Percentiles rank a stretch among this genome's conserved stretches.
Conservation (phyloP, 768 basidiomycete species). For the Clitopilus passeckerianus region DNA sequence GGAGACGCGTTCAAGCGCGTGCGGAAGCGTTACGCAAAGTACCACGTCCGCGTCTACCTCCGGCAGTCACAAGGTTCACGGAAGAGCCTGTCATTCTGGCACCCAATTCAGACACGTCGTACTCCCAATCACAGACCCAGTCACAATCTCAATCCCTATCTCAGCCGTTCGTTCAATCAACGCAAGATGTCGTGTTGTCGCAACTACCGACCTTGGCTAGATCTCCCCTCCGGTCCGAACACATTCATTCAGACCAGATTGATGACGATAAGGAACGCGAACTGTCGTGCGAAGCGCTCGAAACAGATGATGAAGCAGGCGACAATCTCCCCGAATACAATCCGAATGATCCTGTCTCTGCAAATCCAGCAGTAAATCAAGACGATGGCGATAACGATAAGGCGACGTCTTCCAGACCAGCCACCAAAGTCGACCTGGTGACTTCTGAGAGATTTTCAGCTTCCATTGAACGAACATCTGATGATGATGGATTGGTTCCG, state of each 20-base stretch:
- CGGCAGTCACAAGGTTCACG: constrained; percentile 7
- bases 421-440: neutral
- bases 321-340: neutral
- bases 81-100: constrained; percentile 34
- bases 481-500: neutral
- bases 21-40: constrained; percentile 37
- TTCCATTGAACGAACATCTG: neutral
- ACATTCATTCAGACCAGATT: neutral
- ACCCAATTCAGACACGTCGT: constrained; percentile 53
- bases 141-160: constrained; percentile 26
- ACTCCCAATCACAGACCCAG: constrained; percentile 29
- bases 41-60: constrained; percentile 35
- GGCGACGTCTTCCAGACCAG: neutral
- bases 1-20: constrained; percentile 15
- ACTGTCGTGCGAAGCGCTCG: neutral
- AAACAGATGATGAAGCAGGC: neutral
- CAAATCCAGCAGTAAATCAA: neutral
- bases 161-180: constrained; percentile 21
- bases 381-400: neutral
- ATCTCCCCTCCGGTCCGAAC: neutral
- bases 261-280: neutral
- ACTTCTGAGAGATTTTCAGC: neutral
- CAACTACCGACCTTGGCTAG: constrained; percentile 9
- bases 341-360: neutral
- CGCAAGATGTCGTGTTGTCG: constrained; percentile 10